phyloP scores from a whole-genome alignment of 208 protist species.

The Trypanosoma melophagium region DNA sequence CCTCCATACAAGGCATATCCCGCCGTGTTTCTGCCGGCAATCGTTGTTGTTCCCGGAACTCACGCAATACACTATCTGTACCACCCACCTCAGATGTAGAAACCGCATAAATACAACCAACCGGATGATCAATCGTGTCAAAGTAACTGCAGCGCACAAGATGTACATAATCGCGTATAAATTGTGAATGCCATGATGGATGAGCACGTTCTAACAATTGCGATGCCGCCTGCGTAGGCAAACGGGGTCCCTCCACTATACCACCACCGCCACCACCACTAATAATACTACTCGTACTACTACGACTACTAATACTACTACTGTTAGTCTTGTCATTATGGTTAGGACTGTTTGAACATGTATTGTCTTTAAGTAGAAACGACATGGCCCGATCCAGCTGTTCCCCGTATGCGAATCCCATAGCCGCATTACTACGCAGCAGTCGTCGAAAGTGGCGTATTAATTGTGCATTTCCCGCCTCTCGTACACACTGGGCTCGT shows the following conservation, averaged over 20 bases:
- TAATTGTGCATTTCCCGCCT: slow-evolving; percentile 29
- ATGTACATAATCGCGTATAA: slow-evolving; percentile 54
- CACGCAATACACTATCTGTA: slow-evolving; percentile 47
- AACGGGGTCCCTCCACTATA: slow-evolving; percentile 12
- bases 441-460: slow-evolving; percentile 37
- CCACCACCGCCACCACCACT: neutral
- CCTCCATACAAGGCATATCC: slow-evolving; percentile 66
- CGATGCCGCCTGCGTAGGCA: slow-evolving; percentile 4
- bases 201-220: slow-evolving; percentile 64
- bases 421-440: slow-evolving; percentile 37
- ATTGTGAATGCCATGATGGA: slow-evolving; percentile 54
- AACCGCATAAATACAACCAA: slow-evolving; percentile 65
- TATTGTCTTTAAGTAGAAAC: slow-evolving; percentile 31
- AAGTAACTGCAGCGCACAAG: slow-evolving; percentile 68
- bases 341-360: too few species aligned
- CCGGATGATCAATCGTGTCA: slow-evolving; percentile 80
- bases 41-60: slow-evolving; percentile 45
- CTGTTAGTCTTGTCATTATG: too few species aligned
- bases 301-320: too few species aligned
- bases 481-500: slow-evolving; percentile 62
- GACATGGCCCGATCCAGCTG: slow-evolving; percentile 59
- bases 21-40: slow-evolving; percentile 34
- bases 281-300: too few species aligned
- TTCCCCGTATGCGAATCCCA: slow-evolving; percentile 76
- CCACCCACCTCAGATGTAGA: slow-evolving; percentile 57